Evolutionary conservation across 371 early-diverging fungal genomes (phyloP).

Genomic region (Mortierella sp.): DNA sequence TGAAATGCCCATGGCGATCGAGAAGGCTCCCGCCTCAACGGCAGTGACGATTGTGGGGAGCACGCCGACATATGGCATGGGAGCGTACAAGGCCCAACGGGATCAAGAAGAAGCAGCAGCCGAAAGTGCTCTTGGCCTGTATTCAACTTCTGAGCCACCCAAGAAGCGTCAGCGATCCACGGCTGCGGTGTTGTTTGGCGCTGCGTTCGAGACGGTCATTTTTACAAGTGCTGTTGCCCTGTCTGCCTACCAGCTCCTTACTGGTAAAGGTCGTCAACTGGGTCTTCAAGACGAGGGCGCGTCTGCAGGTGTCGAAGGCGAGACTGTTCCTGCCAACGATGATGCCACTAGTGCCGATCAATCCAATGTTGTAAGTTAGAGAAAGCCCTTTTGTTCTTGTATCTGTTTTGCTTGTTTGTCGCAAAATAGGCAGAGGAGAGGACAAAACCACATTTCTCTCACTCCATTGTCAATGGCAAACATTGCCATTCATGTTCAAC

Average conservation of each 20-base stretch:
- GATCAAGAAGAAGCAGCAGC: slow-evolving; percentile 17
- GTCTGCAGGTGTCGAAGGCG: background rate
- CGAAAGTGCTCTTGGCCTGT: slow-evolving; percentile 5
- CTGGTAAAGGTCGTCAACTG: slow-evolving; percentile 41
- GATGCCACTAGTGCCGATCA: slow-evolving; percentile 10
- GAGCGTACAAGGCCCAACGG: slow-evolving; percentile 23
- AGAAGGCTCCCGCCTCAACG: slow-evolving; percentile 19
- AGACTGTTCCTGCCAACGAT: background rate
- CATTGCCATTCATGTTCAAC: background rate
- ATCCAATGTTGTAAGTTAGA: slow-evolving; percentile 21
- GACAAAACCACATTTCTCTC: background rate
- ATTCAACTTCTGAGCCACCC: slow-evolving; percentile 36
- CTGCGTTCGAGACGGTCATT: slow-evolving; percentile 57
- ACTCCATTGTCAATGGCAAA: background rate
- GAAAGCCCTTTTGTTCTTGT: background rate
- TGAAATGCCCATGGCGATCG: slow-evolving; percentile 19
- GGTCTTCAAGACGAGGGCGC: slow-evolving; percentile 9
- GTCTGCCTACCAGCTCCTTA: slow-evolving; percentile 53
- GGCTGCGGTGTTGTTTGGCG: slow-evolving; percentile 48
- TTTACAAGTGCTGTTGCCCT: slow-evolving; percentile 56
- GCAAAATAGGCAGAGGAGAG: background rate
- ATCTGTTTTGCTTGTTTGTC: background rate
- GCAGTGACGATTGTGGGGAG: slow-evolving; percentile 47
- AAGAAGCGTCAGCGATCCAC: slow-evolving; percentile 43
- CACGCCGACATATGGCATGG: slow-evolving; percentile 39